Conservation (phyloP, 2,329 filamentous ascomycete species). For the Fusarium sp. region DNA sequence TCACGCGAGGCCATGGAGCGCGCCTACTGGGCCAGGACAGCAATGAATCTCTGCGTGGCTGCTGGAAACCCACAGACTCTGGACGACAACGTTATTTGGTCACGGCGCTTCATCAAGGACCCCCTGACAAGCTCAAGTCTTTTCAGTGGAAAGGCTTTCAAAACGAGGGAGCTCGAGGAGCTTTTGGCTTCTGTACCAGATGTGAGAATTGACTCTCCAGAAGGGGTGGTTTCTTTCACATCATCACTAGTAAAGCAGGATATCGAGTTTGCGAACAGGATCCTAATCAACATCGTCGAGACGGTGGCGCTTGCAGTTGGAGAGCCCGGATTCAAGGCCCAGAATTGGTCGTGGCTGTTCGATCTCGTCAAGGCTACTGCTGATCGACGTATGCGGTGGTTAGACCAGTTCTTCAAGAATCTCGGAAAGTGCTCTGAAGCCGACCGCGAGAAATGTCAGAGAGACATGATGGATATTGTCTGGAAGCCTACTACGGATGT, state of each 20-base stretch:
- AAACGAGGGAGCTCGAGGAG: conserved; percentile 29
- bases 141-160: conserved; percentile 18
- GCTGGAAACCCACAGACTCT: conserved; percentile 38
- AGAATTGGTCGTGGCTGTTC: conserved; percentile 14
- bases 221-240: conserved; percentile 1
- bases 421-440: background rate
- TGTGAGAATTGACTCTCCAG: background rate
- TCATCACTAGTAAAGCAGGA: background rate
- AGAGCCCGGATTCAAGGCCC: conserved; percentile 24
- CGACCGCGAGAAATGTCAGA: conserved; percentile 1
- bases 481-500: conserved; percentile 48
- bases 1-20: conserved; percentile 37
- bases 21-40: conserved; percentile 42
- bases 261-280: conserved; percentile 21
- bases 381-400: conserved; percentile 7
- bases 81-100: conserved; percentile 43
- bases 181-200: conserved; percentile 36
- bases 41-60: conserved; percentile 44
- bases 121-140: conserved; percentile 13
- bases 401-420: conserved; percentile 1
- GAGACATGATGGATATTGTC: conserved; percentile 26
- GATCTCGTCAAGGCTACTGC: conserved; percentile 2
- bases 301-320: conserved; percentile 9
- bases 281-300: conserved; percentile 33
- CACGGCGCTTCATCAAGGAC: conserved; percentile 47